These are phyloP conservation scores for Labyrinthula sp. DNA, from an alignment of 352 stramenopile genomes.

Conservation along the genomic window DNA sequence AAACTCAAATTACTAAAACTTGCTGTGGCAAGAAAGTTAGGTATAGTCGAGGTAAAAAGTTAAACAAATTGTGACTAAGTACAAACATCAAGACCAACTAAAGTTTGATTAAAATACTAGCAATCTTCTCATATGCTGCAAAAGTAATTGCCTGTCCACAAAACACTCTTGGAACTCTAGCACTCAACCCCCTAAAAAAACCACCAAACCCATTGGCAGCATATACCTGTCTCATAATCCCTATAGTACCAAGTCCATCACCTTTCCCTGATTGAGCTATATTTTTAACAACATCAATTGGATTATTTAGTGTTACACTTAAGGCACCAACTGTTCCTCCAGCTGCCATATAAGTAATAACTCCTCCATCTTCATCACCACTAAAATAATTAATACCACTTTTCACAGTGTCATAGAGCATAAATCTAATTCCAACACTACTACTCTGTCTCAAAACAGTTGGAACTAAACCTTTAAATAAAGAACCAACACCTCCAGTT, in stretches of 20 bases:
- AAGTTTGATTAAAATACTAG: slow-evolving; percentile 1
- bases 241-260: slow-evolving; percentile 1
- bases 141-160: slow-evolving; percentile 25
- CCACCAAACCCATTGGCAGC: slow-evolving; percentile 8
- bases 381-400: slow-evolving; percentile 4
- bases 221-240: slow-evolving; percentile 13
- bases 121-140: slow-evolving; percentile 17
- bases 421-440: slow-evolving; percentile 20
- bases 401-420: slow-evolving; percentile 25
- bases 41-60: no score
- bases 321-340: slow-evolving; percentile 24
- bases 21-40: no score
- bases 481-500: slow-evolving; percentile 9
- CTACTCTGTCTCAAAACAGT: slow-evolving; percentile 12
- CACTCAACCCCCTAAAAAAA: slow-evolving; percentile 15
- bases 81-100: no score
- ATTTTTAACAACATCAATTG: slow-evolving; percentile 25
- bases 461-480: slow-evolving; percentile 14
- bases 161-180: slow-evolving; percentile 20
- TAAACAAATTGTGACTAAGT: no score
- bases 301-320: slow-evolving; percentile 24
- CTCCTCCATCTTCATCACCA: slow-evolving; percentile 5
- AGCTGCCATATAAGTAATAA: slow-evolving; percentile 20
- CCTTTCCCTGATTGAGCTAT: slow-evolving; percentile 9
- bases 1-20: no score